Base-by-base conservation (phyloP, 176 grass and related monocot species). In the Ananas comosus region DNA sequence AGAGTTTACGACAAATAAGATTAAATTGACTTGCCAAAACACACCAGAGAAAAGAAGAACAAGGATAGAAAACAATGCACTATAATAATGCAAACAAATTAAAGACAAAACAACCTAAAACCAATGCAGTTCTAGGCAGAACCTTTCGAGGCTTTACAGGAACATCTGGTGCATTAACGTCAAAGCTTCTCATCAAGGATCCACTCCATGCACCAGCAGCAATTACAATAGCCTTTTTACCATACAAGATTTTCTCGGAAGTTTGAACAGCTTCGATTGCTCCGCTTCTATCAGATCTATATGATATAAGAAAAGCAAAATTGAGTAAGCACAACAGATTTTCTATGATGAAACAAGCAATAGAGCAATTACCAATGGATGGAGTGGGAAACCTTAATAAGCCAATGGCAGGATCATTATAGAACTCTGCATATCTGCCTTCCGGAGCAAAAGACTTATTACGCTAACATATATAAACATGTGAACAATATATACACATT, bases 61-160 rank as follows among this genome's bases (percentile, higher is more conserved):
- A 42, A 42, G 33, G 33, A 7, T 42, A 42, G 33, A 42, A 42
- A 42, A 42, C 33, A 42, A 42, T 42, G 33, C 33, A 42, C 16
- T 59, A 17, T 16, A 17, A 6, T 59, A 14, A 59, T 10, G 19
- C 21, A 18, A 59, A 56, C 0, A 59, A 59, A 17, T 18, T 17
- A 59, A 18, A 14, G 9, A 18, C 19, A 17, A 17, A 59, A 59
- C n/a, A 59, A 59, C 14, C 2, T 19, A 59, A 59, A 59, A 59
- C 54, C 54, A 59, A 14, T 19, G 19, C 48, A 79, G 53, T 61
- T 79, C 63, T 59, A 73, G 53, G 54, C 65, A 33, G 47, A 50
- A 90, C 89, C 93, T 97, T 97, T 67, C 89, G 78, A 70, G 93
- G 89, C 68, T 82, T 97, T 12, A 92, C 82, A 75, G 93, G 93